These are phyloP conservation scores for Gossypium aridum DNA, from an alignment of 441 rosid genomes.

Conservation along the genomic window DNA sequence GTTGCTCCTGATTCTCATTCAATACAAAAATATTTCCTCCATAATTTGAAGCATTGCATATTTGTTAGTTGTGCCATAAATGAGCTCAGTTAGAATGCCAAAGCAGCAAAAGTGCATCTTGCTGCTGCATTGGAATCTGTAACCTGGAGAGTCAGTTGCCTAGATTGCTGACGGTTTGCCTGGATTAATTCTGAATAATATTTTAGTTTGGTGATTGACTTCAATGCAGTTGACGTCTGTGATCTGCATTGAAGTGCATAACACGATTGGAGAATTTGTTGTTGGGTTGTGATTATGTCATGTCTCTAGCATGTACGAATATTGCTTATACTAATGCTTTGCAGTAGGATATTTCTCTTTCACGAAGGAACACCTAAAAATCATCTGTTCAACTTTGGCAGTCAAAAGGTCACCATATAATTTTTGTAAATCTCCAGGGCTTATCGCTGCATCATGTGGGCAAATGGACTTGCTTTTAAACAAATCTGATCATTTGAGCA, in stretches of 20 bases:
- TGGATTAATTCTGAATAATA: not conserved
- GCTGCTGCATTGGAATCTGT: not conserved
- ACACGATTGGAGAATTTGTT: not conserved
- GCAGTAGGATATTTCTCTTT: not conserved
- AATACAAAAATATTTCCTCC: not conserved
- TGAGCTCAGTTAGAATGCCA: too few relatives aligned
- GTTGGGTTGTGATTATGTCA: not conserved
- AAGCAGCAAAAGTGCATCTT: too few relatives aligned
- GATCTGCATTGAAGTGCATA: too few relatives aligned
- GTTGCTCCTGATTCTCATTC: not conserved
- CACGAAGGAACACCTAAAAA: not conserved
- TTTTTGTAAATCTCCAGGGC: conserved; percentile 40
- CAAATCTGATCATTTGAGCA: conserved; percentile 26
- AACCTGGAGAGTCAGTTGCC: not conserved
- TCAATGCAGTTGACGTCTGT: too few relatives aligned
- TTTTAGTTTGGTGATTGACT: not conserved
- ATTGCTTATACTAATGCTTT: not conserved
- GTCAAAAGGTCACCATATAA: not conserved
- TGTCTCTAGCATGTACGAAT: not conserved
- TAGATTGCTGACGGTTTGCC: not conserved
- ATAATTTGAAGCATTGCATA: not conserved
- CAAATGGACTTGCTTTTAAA: conserved; percentile 45
- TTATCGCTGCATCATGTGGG: conserved; percentile 79
- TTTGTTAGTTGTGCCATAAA: not conserved
- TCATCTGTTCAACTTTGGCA: not conserved